Evolutionary conservation across 2,329 filamentous ascomycete genomes (phyloP).

Genomic region (Kalmusia sp.): DNA sequence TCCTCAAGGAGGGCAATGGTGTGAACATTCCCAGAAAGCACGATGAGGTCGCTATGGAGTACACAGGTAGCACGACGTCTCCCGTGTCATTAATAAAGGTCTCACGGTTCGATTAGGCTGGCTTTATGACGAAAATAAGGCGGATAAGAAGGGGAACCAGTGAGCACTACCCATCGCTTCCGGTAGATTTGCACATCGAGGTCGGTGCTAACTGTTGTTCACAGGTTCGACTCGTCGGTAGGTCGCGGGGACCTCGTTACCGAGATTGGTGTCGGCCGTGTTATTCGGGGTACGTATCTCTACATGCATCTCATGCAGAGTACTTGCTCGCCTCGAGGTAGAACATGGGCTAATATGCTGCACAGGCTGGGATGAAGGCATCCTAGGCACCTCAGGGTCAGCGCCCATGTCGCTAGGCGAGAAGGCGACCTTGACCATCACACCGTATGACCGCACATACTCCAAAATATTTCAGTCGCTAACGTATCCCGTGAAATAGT

Average conservation of each 20-base stretch:
- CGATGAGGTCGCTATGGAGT: slow-evolving; percentile 84
- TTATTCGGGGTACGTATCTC: slow-evolving; percentile 77
- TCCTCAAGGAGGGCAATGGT: slow-evolving; percentile 66
- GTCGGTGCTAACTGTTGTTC: slow-evolving; percentile 19
- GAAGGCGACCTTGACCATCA: slow-evolving; percentile 84
- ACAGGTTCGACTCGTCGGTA: slow-evolving; percentile 87
- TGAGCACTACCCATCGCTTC: slow-evolving; percentile 55
- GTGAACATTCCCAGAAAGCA: slow-evolving; percentile 67
- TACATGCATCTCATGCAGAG: slow-evolving; percentile 9
- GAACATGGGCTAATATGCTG: slow-evolving; percentile 25
- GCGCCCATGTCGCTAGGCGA: slow-evolving; percentile 85
- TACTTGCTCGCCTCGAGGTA: slow-evolving; percentile 1
- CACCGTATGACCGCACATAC: slow-evolving; percentile 62
- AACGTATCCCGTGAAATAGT: slow-evolving; percentile 28
- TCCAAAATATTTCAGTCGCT: slow-evolving; percentile 16
- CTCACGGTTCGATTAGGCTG: slow-evolving; percentile 58
- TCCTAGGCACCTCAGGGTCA: slow-evolving; percentile 53
- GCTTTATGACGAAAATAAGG: slow-evolving; percentile 71
- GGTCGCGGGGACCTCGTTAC: slow-evolving; percentile 78
- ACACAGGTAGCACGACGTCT: slow-evolving; percentile 64
- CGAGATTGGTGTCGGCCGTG: slow-evolving; percentile 79
- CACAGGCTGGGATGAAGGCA: slow-evolving; percentile 70
- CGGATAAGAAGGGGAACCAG: slow-evolving; percentile 72
- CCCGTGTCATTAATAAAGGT: background rate
- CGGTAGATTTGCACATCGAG: slow-evolving; percentile 1